Evolutionary conservation across 352 stramenopile genomes (phyloP).

Genomic region (Pythium periplocum): DNA sequence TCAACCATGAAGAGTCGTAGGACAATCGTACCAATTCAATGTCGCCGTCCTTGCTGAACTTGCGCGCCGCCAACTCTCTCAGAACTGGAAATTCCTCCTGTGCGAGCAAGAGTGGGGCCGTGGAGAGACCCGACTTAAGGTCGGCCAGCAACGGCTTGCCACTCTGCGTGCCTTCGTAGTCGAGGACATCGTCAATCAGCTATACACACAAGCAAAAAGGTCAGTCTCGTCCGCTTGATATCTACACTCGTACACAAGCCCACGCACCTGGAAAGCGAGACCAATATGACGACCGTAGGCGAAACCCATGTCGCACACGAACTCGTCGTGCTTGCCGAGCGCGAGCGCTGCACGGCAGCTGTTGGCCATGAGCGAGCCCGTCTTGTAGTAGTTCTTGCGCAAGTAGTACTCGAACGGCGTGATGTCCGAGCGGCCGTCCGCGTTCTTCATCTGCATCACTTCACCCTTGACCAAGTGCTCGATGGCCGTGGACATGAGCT

Average conservation of each 20-base stretch:
- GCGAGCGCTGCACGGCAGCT: slow-evolving; percentile 92
- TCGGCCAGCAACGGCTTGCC: slow-evolving; percentile 96
- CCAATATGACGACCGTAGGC: slow-evolving; percentile 97
- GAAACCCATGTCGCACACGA: slow-evolving; percentile 87
- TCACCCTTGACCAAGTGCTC: slow-evolving; percentile 99
- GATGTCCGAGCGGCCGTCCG: slow-evolving; percentile 53
- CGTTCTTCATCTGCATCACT: slow-evolving; percentile 98
- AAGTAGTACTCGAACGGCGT: slow-evolving; percentile 95
- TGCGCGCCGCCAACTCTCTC: slow-evolving; percentile 84
- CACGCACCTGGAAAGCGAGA: slow-evolving; percentile 94
- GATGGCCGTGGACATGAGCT: slow-evolving; percentile 98
- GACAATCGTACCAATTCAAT: slow-evolving; percentile 73
- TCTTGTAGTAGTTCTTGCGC: slow-evolving; percentile 99
- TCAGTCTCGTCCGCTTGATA: neutral
- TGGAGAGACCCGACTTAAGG: slow-evolving; percentile 94
- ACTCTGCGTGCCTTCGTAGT: slow-evolving; percentile 94
- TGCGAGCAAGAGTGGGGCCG: slow-evolving; percentile 96
- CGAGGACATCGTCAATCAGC: slow-evolving; percentile 97
- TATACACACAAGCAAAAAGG: slow-evolving; percentile 13
- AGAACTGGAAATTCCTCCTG: slow-evolving; percentile 92
- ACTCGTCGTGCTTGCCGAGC: slow-evolving; percentile 87
- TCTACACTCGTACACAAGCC: neutral
- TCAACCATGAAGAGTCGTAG: slow-evolving; percentile 6
- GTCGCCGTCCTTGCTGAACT: slow-evolving; percentile 90
- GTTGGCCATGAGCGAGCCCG: slow-evolving; percentile 98